These are phyloP conservation scores for Yarrowia sp. DNA, from an alignment of 805 yeast species.

Conservation along the genomic window DNA sequence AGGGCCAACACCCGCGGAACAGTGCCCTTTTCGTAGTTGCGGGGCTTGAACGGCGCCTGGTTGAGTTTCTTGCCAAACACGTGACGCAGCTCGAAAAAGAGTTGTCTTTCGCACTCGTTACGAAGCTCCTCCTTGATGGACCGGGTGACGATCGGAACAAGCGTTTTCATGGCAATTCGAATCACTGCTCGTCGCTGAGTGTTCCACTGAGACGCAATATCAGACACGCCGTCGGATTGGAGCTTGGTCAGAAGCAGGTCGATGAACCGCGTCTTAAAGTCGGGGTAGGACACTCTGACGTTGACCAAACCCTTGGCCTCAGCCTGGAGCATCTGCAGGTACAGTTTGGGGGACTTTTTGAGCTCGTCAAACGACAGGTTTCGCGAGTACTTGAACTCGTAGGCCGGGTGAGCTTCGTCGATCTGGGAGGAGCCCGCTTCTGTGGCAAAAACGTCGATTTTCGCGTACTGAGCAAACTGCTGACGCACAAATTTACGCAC, in stretches of 20 bases:
- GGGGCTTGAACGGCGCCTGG: conserved; percentile 92
- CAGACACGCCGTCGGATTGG: conserved; percentile 64
- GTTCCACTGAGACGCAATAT: conserved; percentile 80
- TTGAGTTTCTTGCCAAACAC: conserved; percentile 75
- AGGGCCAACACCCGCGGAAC: conserved; percentile 83
- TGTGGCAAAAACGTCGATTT: conserved; percentile 76
- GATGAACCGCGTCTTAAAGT: conserved; percentile 53
- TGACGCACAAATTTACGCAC: conserved; percentile 69
- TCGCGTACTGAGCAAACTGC: conserved; percentile 67
- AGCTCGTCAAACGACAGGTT: conserved; percentile 82
- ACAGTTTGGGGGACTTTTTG: conserved; percentile 75
- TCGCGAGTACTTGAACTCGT: conserved; percentile 88
- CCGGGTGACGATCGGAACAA: conserved; percentile 69
- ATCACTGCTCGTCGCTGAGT: conserved; percentile 71
- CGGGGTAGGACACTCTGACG: conserved; percentile 65
- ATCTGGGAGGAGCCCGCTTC: conserved; percentile 83
- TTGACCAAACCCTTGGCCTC: conserved; percentile 77
- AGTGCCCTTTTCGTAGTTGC: conserved; percentile 77
- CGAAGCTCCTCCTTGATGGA: conserved; percentile 85
- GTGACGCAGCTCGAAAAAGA: conserved; percentile 73
- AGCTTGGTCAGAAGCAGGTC: conserved; percentile 51
- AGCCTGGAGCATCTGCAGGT: conserved; percentile 89
- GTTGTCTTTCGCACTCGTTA: conserved; percentile 72
- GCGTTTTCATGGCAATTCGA: conserved; percentile 68
- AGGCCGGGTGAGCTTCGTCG: conserved; percentile 79